A percentile compares a stretch with the other conserved stretches of the same genome.
These are phyloP conservation scores for Suillus fuscotomentosus DNA, from an alignment of 768 basidiomycete genomes.

Conservation along the genomic window DNA sequence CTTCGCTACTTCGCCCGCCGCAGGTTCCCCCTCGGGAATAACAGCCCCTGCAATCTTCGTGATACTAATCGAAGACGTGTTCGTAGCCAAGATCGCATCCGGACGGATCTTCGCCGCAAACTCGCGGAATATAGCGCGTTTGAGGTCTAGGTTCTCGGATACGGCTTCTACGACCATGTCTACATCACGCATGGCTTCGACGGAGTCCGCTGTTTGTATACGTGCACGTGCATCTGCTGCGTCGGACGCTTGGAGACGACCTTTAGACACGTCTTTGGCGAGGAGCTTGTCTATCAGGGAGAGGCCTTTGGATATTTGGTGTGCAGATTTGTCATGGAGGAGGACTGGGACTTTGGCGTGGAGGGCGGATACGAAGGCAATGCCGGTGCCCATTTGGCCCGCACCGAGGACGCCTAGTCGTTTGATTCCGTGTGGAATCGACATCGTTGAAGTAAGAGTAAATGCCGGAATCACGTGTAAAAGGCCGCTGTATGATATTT, in stretches of 20 bases:
- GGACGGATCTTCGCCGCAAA: constrained; percentile 69
- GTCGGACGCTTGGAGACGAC: constrained; percentile 62
- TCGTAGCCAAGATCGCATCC: constrained; percentile 81
- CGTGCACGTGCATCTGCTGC: constrained; percentile 73
- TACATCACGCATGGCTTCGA: constrained; percentile 68
- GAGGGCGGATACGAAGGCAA: constrained; percentile 83
- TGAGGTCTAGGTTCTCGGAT: constrained; percentile 78
- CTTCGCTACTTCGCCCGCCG: constrained; percentile 64
- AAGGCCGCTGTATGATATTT: too few relatives aligned
- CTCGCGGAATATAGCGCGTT: constrained; percentile 70
- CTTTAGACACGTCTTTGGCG: constrained; percentile 87
- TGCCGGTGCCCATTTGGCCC: constrained; percentile 91
- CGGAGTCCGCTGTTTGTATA: constrained; percentile 58
- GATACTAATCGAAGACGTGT: constrained; percentile 93
- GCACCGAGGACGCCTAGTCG: constrained; percentile 78
- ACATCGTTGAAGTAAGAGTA: constrained; percentile 32
- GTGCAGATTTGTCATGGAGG: constrained; percentile 75
- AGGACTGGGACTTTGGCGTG: constrained; percentile 85
- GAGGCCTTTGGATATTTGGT: constrained; percentile 74
- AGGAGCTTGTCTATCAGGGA: constrained; percentile 78
- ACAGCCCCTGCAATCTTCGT: constrained; percentile 90
- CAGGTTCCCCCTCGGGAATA: constrained; percentile 52
- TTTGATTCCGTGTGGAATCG: constrained; percentile 69
- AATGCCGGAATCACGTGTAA: constrained; percentile 8
- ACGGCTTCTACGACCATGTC: constrained; percentile 96